These are phyloP conservation scores for Penicillium nucicola DNA, from an alignment of 495 filamentous ascomycete genomes.

Conservation along the genomic window DNA sequence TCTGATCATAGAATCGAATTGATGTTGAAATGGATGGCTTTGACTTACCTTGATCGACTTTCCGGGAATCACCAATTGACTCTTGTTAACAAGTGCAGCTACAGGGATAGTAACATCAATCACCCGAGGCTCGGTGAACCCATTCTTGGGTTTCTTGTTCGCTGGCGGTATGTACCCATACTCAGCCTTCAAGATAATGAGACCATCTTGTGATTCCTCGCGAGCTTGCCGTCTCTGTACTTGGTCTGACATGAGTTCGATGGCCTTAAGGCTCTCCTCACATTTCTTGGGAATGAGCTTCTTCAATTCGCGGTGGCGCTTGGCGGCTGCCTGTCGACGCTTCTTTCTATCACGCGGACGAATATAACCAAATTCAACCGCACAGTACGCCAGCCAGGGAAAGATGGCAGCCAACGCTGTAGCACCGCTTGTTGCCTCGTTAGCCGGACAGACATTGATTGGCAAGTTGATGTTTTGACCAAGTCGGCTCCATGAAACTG, in stretches of 20 bases:
- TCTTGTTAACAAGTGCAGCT: conserved; percentile 43
- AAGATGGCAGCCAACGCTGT: conserved; percentile 39
- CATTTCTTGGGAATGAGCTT: conserved; percentile 40
- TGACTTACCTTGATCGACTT: conserved; percentile 39
- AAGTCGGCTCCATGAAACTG: conserved; percentile 40
- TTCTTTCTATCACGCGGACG: conserved; percentile 37
- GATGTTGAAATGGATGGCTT: neutral
- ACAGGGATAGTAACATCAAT: conserved; percentile 50
- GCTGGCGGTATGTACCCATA: conserved; percentile 36
- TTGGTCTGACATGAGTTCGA: conserved; percentile 48
- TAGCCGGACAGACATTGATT: conserved; percentile 35
- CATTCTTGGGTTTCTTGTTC: conserved; percentile 23
- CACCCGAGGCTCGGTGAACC: conserved; percentile 24
- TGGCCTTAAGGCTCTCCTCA: conserved; percentile 49
- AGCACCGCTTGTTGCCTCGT: conserved; percentile 32
- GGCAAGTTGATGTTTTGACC: conserved; percentile 41
- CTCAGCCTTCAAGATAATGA: conserved; percentile 41
- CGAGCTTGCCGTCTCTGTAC: conserved; percentile 45
- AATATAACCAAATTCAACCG: conserved; percentile 46
- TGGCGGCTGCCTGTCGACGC: conserved; percentile 31
- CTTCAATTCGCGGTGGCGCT: conserved; percentile 37
- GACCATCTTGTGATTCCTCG: conserved; percentile 34
- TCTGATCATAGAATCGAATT: too few relatives aligned
- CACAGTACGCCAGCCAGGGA: conserved; percentile 49
- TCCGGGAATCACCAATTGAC: conserved; percentile 44